Percentiles rank a stretch among this genome's conserved stretches.
Conservation (phyloP, 2,329 filamentous ascomycete species). For the Arthrocladium fulminans region DNA sequence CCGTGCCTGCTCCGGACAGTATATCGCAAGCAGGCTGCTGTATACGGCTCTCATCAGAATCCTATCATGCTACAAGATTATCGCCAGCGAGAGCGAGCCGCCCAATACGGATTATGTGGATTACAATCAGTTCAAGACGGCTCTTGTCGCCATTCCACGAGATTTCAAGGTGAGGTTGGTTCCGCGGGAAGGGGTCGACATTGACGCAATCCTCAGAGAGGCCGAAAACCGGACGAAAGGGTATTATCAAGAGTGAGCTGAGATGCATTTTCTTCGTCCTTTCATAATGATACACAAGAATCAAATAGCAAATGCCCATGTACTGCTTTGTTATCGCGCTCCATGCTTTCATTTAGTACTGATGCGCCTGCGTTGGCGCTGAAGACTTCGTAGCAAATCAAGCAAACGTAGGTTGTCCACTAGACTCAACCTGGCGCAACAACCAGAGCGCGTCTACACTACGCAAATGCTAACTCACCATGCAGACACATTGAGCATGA, state of each 20-base stretch:
- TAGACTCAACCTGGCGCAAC: too few species aligned
- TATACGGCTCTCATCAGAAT: conserved; percentile 48
- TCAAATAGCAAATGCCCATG: too few species aligned
- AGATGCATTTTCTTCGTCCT: too few species aligned
- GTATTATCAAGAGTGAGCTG: conserved; percentile 40
- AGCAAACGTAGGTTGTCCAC: too few species aligned
- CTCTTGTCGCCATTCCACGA: conserved; percentile 50
- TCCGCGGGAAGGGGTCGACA: conserved; percentile 33
- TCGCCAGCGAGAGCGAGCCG: conserved; percentile 40
- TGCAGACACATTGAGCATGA: neutral
- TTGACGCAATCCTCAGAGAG: conserved; percentile 32
- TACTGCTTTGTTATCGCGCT: too few species aligned
- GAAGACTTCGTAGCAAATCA: too few species aligned
- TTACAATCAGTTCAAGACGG: conserved; percentile 53
- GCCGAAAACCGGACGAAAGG: conserved; percentile 41
- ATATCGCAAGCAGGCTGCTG: conserved; percentile 49
- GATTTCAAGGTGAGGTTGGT: conserved; percentile 52
- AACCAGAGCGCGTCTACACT: too few species aligned
- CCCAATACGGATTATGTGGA: conserved; percentile 56
- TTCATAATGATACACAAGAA: too few species aligned
- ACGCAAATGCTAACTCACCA: too few species aligned
- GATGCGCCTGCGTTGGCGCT: too few species aligned
- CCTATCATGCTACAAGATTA: conserved; percentile 46
- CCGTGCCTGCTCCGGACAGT: conserved; percentile 50
- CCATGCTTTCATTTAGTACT: too few species aligned